Evolutionary conservation across 306 rosid genomes (phyloP).

Genomic region (Corylus americana): DNA sequence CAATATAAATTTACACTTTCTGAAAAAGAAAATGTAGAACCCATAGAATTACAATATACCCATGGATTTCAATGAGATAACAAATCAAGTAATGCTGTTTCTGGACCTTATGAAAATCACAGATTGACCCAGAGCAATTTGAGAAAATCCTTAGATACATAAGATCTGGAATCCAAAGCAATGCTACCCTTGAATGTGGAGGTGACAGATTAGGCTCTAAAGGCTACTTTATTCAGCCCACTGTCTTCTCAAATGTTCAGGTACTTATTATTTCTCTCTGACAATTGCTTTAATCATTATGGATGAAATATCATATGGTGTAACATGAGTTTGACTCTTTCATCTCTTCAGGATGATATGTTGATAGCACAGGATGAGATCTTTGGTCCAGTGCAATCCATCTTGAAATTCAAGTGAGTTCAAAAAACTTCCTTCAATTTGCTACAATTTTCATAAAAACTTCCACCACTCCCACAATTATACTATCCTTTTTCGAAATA

Average conservation of each 20-base stretch:
- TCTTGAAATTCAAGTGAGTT: conserved; percentile 90
- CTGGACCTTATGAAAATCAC: conserved; percentile 22
- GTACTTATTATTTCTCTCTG: conserved; percentile 32
- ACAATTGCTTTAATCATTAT: conserved; percentile 6
- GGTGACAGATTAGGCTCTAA: conserved; percentile 76
- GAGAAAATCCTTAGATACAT: conserved; percentile 76
- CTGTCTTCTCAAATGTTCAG: conserved; percentile 94
- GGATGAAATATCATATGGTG: background rate
- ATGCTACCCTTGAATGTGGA: conserved; percentile 88
- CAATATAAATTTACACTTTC: too few relatives aligned
- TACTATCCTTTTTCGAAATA: background rate
- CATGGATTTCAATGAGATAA: background rate
- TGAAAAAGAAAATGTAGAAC: background rate
- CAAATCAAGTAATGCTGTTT: conserved; percentile 12
- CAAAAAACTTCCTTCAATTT: background rate
- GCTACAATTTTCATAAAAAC: background rate
- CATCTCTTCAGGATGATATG: conserved; percentile 76
- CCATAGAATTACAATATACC: background rate
- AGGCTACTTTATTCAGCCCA: conserved; percentile 88
- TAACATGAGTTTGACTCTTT: conserved; percentile 23
- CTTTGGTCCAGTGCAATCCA: conserved; percentile 89
- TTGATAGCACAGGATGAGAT: conserved; percentile 92
- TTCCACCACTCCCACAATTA: background rate
- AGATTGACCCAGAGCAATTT: conserved; percentile 82
- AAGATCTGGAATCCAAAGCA: conserved; percentile 66